A percentile compares a stretch with the other conserved stretches of the same genome.
These are phyloP conservation scores for Colletotrichum magnum DNA, from an alignment of 2,329 filamentous ascomycete genomes.

Conservation along the genomic window DNA sequence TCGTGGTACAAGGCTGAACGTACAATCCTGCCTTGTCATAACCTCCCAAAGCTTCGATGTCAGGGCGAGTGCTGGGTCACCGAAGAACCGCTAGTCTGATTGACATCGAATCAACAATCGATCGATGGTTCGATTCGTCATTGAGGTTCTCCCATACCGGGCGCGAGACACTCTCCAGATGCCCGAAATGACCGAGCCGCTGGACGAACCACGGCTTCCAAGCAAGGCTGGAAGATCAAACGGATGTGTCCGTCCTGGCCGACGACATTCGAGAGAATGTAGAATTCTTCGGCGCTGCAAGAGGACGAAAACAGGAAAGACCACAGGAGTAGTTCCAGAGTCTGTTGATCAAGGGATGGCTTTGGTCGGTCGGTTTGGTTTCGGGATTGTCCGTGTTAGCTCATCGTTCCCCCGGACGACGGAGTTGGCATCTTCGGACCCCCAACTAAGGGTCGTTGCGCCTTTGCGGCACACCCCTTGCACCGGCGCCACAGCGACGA, in stretches of 20 bases:
- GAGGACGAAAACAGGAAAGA: not conserved
- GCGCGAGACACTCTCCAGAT: slow-evolving; percentile 16
- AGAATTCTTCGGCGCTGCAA: slow-evolving; percentile 7
- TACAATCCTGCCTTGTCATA: not conserved
- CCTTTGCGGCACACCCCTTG: slow-evolving; percentile 18
- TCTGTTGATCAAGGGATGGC: slow-evolving; percentile 22
- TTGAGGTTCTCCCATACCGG: slow-evolving; percentile 10
- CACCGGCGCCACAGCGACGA: slow-evolving; percentile 15
- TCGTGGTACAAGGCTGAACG: slow-evolving; percentile 19
- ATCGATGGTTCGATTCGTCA: not conserved
- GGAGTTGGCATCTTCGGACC: slow-evolving; percentile 39
- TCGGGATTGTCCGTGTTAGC: slow-evolving; percentile 9
- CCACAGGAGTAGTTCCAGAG: too few relatives aligned
- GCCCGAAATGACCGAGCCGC: slow-evolving; percentile 19
- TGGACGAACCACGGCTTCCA: not conserved
- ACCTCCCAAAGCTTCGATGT: not conserved
- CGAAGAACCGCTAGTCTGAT: slow-evolving; percentile 18
- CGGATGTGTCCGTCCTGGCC: not conserved
- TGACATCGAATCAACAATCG: slow-evolving; percentile 6
- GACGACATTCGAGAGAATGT: not conserved
- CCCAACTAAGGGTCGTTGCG: slow-evolving; percentile 37
- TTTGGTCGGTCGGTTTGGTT: slow-evolving; percentile 7
- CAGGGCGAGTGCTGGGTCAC: slow-evolving; percentile 10
- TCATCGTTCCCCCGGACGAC: slow-evolving; percentile 32
- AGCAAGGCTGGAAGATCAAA: not conserved